A percentile compares a stretch with the other conserved stretches of the same genome.
Conservation (phyloP, 192 early-diverging fungal genomes). For the Rhizophagus clarus region DNA sequence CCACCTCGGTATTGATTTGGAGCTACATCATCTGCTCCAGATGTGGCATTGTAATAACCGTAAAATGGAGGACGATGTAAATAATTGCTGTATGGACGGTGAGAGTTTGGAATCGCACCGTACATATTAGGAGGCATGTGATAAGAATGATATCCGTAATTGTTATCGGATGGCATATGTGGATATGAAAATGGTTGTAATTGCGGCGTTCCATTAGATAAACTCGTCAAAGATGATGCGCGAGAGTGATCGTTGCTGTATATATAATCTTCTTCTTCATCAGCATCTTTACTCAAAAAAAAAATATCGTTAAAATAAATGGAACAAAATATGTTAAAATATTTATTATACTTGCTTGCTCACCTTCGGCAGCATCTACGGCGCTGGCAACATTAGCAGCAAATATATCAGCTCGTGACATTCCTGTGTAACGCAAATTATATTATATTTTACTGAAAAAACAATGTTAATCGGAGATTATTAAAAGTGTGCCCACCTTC, state of each 20-base stretch:
- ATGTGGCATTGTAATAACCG: constrained; percentile 8
- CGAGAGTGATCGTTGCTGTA: constrained; percentile 18
- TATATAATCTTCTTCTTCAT: constrained; percentile 26
- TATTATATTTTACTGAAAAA: background rate
- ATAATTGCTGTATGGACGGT: background rate
- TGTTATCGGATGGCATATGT: constrained; percentile 8
- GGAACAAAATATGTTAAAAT: background rate
- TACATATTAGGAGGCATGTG: background rate
- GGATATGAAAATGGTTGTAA: background rate
- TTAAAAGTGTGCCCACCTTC: constrained; percentile 13
- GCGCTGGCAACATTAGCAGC: constrained; percentile 28
- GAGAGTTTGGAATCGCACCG: background rate
- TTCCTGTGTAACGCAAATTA: constrained; percentile 8
- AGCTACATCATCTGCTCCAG: background rate
- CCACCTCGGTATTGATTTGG: background rate
- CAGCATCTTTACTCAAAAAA: constrained; percentile 6
- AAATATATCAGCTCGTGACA: constrained; percentile 29
- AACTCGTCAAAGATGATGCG: constrained; percentile 16
- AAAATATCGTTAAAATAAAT: background rate
- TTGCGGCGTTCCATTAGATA: background rate
- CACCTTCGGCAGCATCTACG: constrained; percentile 28
- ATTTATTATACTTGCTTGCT: background rate
- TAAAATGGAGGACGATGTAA: constrained; percentile 8
- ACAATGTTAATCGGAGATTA: background rate
- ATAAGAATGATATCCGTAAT: background rate